Percentiles rank a stretch among this genome's conserved stretches.
phyloP scores from a whole-genome alignment of 176 grass and related monocot species.

The Zea luxurians region DNA sequence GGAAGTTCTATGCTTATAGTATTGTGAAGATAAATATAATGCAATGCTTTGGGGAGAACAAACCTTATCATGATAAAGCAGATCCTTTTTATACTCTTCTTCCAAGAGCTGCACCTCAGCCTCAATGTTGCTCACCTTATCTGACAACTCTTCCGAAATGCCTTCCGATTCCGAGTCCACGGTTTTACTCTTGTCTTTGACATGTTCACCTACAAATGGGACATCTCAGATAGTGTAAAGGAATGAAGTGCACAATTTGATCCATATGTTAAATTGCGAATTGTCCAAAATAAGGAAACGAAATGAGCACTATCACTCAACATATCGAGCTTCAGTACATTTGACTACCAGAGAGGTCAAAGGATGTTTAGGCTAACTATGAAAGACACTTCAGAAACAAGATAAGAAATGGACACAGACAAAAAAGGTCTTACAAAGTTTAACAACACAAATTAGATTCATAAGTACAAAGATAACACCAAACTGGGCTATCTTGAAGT shows the following conservation, averaged over 20 bases:
- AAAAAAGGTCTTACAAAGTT: background rate
- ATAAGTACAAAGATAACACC: background rate
- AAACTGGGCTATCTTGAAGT: background rate
- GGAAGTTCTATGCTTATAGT: background rate
- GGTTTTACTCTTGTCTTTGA: background rate
- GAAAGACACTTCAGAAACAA: background rate
- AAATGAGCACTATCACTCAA: background rate
- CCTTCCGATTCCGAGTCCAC: conserved; percentile 48
- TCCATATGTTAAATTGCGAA: background rate
- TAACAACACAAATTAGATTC: background rate
- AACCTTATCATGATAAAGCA: conserved; percentile 51
- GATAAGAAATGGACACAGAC: background rate
- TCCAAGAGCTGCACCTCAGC: conserved; percentile 56
- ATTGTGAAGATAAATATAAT: background rate
- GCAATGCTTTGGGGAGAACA: background rate
- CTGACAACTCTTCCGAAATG: conserved; percentile 43
- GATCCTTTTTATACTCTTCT: conserved; percentile 57
- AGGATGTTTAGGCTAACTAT: background rate
- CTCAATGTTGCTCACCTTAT: conserved; percentile 38
- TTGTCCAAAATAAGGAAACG: background rate
- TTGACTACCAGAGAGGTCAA: background rate
- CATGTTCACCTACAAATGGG: conserved; percentile 37
- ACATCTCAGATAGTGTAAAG: conserved; percentile 33
- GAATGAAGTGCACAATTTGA: background rate
- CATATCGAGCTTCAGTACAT: background rate